Conservation (phyloP, 805 yeast species). For the Candida verbasci region DNA sequence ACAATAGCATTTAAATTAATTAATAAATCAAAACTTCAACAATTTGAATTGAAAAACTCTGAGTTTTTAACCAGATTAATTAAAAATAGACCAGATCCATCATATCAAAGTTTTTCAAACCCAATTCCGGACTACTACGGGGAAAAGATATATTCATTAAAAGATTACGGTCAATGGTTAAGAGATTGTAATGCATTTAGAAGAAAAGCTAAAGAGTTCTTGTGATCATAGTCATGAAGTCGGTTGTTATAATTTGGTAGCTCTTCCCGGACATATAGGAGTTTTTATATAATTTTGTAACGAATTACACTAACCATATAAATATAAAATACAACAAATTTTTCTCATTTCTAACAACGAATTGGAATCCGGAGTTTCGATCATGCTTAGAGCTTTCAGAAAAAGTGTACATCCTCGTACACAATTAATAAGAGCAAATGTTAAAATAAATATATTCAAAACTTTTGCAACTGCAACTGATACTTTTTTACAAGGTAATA, state of each 20-base stretch:
- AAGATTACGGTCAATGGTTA: constrained; percentile 91
- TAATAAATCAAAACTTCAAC: constrained; percentile 41
- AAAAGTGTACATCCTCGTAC: constrained; percentile 35
- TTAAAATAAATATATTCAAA: constrained; percentile 2
- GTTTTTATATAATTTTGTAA: no score
- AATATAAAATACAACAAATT: neutral
- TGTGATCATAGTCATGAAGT: constrained; percentile 1
- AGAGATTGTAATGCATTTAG: constrained; percentile 90
- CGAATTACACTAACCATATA: neutral
- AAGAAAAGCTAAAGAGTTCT: constrained; percentile 71
- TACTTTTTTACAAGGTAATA: constrained; percentile 75
- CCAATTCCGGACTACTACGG: constrained; percentile 99
- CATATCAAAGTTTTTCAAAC: constrained; percentile 82
- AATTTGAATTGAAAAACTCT: constrained; percentile 61
- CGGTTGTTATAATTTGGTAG: neutral
- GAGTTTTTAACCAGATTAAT: constrained; percentile 70
- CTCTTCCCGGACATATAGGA: constrained; percentile 6
- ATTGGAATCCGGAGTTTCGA: constrained; percentile 10
- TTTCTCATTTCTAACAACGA: constrained; percentile 1
- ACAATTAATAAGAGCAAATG: constrained; percentile 25
- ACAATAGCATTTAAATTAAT: constrained; percentile 59
- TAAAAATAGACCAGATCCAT: constrained; percentile 85
- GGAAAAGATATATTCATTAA: constrained; percentile 83
- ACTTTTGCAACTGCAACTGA: constrained; percentile 51
- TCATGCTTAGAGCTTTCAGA: constrained; percentile 42